A percentile compares a stretch with the other conserved stretches of the same genome.
These are phyloP conservation scores for Quercus cerris DNA, from an alignment of 306 rosid species.

Conservation along the genomic window DNA sequence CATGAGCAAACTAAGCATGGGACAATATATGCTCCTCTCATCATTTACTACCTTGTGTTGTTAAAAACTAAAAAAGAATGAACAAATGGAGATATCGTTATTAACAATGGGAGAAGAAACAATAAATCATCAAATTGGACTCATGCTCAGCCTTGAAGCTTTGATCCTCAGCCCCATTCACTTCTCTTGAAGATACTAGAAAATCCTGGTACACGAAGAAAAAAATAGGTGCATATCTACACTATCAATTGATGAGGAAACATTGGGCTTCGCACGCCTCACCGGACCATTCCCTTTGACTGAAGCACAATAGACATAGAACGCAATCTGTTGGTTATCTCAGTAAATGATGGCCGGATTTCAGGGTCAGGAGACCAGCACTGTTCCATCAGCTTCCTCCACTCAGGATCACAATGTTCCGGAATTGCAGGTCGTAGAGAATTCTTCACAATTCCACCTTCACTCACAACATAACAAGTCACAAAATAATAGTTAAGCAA, in stretches of 20 bases:
- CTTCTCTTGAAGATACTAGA: slow-evolving; percentile 8
- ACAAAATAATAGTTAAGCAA: slow-evolving; percentile 10
- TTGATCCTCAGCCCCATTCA: slow-evolving; percentile 2
- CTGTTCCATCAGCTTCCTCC: slow-evolving; percentile 71
- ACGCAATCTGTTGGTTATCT: slow-evolving; percentile 54
- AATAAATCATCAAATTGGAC: slow-evolving; percentile 7
- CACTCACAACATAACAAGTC: slow-evolving; percentile 18
- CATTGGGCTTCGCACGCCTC: slow-evolving; percentile 25
- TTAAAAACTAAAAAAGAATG: slow-evolving; percentile 19
- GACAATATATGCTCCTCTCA: neutral
- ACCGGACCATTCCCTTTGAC: slow-evolving; percentile 33
- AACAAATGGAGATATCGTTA: slow-evolving; percentile 17
- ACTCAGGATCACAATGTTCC: slow-evolving; percentile 53
- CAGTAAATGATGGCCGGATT: slow-evolving; percentile 60
- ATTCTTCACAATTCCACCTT: slow-evolving; percentile 78
- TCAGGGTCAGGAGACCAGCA: slow-evolving; percentile 78
- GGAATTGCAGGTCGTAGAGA: slow-evolving; percentile 68
- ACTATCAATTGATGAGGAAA: slow-evolving; percentile 17
- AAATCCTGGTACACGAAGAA: neutral
- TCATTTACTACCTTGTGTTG: slow-evolving; percentile 11
- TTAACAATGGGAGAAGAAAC: slow-evolving; percentile 7
- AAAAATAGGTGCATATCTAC: slow-evolving; percentile 1
- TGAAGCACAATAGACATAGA: slow-evolving; percentile 51
- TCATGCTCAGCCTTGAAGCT: slow-evolving; percentile 3
- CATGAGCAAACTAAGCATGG: neutral